Evolutionary conservation across 768 basidiomycete genomes (phyloP).

Genomic region (Clitopilus hobsonii): DNA sequence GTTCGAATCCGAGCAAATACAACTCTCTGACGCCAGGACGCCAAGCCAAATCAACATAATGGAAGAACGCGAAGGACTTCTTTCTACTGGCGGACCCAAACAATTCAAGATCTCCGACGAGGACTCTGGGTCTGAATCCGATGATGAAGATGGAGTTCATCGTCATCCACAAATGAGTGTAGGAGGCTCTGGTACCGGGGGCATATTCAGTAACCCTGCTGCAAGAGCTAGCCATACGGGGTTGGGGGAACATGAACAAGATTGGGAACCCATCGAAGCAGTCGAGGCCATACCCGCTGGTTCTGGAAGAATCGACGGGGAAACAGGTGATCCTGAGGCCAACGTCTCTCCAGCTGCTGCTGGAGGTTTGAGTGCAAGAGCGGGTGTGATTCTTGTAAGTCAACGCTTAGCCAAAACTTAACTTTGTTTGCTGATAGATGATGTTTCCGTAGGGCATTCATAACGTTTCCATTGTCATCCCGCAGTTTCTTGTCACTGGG

Average conservation of each 20-base stretch:
- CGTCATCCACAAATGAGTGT: background rate
- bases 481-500: constrained; percentile 90
- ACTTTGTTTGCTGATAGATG: background rate
- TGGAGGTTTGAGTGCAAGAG: constrained; percentile 65
- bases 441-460: constrained; percentile 92
- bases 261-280: constrained; percentile 20
- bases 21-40: constrained; percentile 40
- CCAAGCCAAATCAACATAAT: constrained; percentile 23
- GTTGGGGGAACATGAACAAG: constrained; percentile 26
- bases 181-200: background rate
- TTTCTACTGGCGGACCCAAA: constrained; percentile 5
- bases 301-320: no score
- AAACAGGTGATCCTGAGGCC: constrained; percentile 2
- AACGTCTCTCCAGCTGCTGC: constrained; percentile 7
- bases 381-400: constrained; percentile 82
- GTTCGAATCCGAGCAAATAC: constrained; percentile 34
- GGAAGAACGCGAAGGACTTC: constrained; percentile 22
- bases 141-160: constrained; percentile 6
- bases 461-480: constrained; percentile 90
- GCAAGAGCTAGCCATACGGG: constrained; percentile 48
- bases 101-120: constrained; percentile 4
- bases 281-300: background rate
- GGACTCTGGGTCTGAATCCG: constrained; percentile 9
- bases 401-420: background rate
- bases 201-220: constrained; percentile 35